phyloP scores from a whole-genome alignment of 2,329 filamentous ascomycete genomes.

The Penicillium sp. region DNA sequence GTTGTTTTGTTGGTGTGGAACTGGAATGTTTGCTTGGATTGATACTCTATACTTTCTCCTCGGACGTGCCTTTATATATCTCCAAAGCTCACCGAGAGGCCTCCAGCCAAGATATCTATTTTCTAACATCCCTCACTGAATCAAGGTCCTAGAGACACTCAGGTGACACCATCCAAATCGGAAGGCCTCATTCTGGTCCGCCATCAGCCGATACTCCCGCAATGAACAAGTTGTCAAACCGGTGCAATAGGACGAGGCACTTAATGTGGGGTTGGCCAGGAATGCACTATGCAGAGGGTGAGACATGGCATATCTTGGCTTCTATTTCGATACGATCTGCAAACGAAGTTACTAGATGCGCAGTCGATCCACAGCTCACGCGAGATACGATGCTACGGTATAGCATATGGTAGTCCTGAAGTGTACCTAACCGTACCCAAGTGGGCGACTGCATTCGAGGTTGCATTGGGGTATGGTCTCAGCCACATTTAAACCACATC shows the following conservation, averaged over 20 bases:
- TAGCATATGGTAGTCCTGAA: not conserved
- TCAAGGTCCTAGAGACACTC: constrained; percentile 20
- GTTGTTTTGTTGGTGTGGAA: not conserved
- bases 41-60: not conserved
- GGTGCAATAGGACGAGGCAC: constrained; percentile 6
- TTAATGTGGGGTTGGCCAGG: constrained; percentile 4
- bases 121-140: constrained; percentile 3
- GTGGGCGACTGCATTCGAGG: constrained; percentile 9
- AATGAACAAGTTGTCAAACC: not conserved
- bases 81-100: not conserved
- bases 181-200: not conserved
- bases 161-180: constrained; percentile 5
- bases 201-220: not conserved
- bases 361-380: constrained; percentile 8
- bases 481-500: not conserved
- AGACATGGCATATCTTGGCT: constrained; percentile 17
- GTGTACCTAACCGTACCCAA: not conserved
- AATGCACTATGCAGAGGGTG: constrained; percentile 10
- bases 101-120: constrained; percentile 11
- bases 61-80: constrained; percentile 16
- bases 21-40: not conserved
- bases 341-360: not conserved
- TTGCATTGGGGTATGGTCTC: constrained; percentile 9
- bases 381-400: constrained; percentile 3
- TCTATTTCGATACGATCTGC: constrained; percentile 1